Base-by-base conservation (phyloP, 257 asterid species). In the Solanum sejunctum region DNA sequence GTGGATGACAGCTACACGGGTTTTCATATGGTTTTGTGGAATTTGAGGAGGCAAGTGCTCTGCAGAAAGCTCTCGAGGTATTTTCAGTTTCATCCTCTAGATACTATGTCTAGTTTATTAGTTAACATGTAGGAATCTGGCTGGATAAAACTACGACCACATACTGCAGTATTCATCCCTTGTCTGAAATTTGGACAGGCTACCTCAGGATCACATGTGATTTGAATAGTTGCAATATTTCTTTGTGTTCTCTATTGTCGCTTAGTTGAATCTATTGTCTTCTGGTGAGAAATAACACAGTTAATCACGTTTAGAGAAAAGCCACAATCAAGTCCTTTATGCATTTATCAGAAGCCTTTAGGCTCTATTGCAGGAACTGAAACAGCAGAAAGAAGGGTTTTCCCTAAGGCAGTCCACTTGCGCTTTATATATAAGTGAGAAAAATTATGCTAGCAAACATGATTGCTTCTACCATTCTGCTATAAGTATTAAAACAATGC, bases 21-120 rank as follows among this genome's bases (percentile, higher is more conserved):
- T 90, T 86, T 56, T 75, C 87, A 82, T 90, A 85, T 77, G 92
- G 92, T 57, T 88, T 90, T 78, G 91, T 90, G 82, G 92, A 90
- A 87, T 90, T 88, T 86, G 92, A 90, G 85, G 87, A 84, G 84
- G 86, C 85, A 21, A 90, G 80, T 88, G 92, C 92, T 16, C 84
- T 90, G 67, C 85, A 88, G 64, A 90, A 90, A 80, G 92, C 92
- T 81, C 71, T 90, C 43, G 91, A 90, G 92, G 92, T 90, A 78
- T 79, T 64, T 28, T 52, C 49, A 78, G 15, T 78, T 78, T 78
- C 66, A 28, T 52, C 54, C 49, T 78, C 11, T 78, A 9, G 16
- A 28, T 52, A 52, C 26, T 49, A 52, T 28, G 83, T 52, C 64
- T 78, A 32, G 43, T 78, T 52, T 77, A 23, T 52, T 75, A 47